Evolutionary conservation across 495 filamentous ascomycete species (phyloP), one percentile per base, ranked within the genome.

Genomic region (Daldinia bambusicola): DNA sequence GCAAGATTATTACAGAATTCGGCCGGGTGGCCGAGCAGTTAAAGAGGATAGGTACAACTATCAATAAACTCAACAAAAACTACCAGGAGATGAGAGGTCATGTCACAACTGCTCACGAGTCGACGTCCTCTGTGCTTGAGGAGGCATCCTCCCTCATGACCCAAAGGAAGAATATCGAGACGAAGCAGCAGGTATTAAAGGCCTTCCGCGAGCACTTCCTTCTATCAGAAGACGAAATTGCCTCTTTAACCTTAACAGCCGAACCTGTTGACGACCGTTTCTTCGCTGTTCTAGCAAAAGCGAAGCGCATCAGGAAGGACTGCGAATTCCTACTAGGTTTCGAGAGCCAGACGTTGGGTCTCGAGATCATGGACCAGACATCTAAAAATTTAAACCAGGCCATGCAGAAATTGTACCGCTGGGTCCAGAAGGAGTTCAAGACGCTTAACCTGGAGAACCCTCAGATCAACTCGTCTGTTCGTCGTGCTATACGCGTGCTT

Each of bases 361-460:
- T 93, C 7, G 94, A 98, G 72, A 87, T 98, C 20, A 94, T 98
- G 88, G 95, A 98, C 60, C 87, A 93, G 79, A 93, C 89, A 62
- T 91, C 93, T 12, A 89, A 90, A 61, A 88, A 92, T 41, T 86
- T 99, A n/a, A 95, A 97, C 76, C 86, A 85, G 12, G 95, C 92
- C 12, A 98, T 96, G 75, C 95, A 98, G 78, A 98, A 97, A 78
- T 84, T 98, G 9, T 97, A 95, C 78, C 87, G 90, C 67, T 98
- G 96, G 96, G 90, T 97, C 8, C 94, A 98, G 78, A 88, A 90
- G 36, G 94, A 98, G 74, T 94, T 99, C 82, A 95, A 94, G 77
- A 89, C 90, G 1, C 80, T 98, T 51, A 96, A 98, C 76, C 86
- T 99, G 12, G 96, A 98, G 77, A 97, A 94, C 75, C 95, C 95